Base-by-base conservation (phyloP, 768 basidiomycete species). In the Daedaleopsis sinensis region DNA sequence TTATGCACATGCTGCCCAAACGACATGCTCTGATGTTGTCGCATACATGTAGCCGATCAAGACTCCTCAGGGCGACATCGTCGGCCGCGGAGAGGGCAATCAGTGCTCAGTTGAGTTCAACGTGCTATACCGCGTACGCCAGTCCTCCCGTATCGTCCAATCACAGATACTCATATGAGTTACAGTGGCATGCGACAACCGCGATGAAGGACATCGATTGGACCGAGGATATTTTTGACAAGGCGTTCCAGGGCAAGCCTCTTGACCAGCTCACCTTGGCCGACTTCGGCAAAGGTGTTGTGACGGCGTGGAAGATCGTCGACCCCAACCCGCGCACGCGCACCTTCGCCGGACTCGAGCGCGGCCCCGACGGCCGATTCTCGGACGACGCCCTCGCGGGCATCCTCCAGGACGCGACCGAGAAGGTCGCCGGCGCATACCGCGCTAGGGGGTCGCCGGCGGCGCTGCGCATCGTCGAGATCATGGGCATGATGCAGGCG, bases 31-130 rank as follows among this genome's bases (percentile, higher is more conserved):
- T 48, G 12, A 15, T 10, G 19, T 27, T 12, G n/a, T 19, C 32
- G 23, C 8, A 21, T 5, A 7, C 3, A 32, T 46, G 6, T 50
- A 70, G 69, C 64, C 67, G 24, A 68, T 70, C 60, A 68, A 63
- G 48, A 58, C 35, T 18, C 1, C 52, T 12, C 42, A 62, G n/a
- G 69, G 69, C 37, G 49, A 55, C 24, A 39, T 47, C 32, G 58
- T 70, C 16, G 58, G 55, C 7, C 69, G 63, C 38, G 92, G 91
- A 39, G 76, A 86, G 70, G 92, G 92, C 52, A 93, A 93, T 67
- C 85, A 84, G 39, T 84, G 85, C 59, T 90, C 91, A 0, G 70
- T 91, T 37, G 92, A 93, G 73, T 93, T 93, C 77, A 92, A 81
- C 67, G 65, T 82, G 23, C 69, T 82, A 18, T 81, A 82, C 65